Evolutionary conservation across 163 green algal genomes (phyloP), one percentile per base, ranked within the genome.

Genomic region (Scenedesmus sp.): DNA sequence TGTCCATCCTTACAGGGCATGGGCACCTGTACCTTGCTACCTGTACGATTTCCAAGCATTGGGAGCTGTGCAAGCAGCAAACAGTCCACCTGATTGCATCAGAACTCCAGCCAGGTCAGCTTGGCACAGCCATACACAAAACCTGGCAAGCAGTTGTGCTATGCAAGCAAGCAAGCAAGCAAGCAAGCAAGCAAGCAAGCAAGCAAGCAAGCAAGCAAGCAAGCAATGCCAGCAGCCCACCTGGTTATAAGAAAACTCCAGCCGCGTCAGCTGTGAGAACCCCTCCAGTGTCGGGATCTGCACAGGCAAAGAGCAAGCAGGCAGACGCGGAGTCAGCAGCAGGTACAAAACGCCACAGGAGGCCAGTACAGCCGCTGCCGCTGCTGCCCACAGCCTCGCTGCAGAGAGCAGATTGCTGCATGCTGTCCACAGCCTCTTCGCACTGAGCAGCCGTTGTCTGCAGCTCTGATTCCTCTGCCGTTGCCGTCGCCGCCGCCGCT

Each of bases 221-320:
- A 46, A 46, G 34, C 34, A 46, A 46, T 46, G 34, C 34, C 34
- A 46, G 34, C n/a, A 55, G 76, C 93, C 67, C 23, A 99, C 94
- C 93, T 98, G 85, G 90, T 99, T 99, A 94, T 98, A 99, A 0
- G 97, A 99, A 2, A 99, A 87, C 91, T 99, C 97, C 46, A 99
- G 89, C 23, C 92, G 92, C 10, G 67, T 90, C 15, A 98, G 90
- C 6, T 87, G 26, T 0, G 82, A 90, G 81, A 98, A 97, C 13
- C 90, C 92, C 0, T 62, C 70, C 76, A 98, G 82, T 7, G 74
- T 23, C 1, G 97, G 97, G 55, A 97, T 90, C n/a, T 82, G 74
- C 74, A 67, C 9, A 12, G 59, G 5, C 18, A 66, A 59, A 59
- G 84, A 23, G 18, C 20, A 56, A 73, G 82, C 46, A 84, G 20